Percentiles rank a stretch among this genome's conserved stretches.
Evolutionary conservation across 164 flowering plant genomes (phyloP).

Genomic region (Magnolia changhungtana): DNA sequence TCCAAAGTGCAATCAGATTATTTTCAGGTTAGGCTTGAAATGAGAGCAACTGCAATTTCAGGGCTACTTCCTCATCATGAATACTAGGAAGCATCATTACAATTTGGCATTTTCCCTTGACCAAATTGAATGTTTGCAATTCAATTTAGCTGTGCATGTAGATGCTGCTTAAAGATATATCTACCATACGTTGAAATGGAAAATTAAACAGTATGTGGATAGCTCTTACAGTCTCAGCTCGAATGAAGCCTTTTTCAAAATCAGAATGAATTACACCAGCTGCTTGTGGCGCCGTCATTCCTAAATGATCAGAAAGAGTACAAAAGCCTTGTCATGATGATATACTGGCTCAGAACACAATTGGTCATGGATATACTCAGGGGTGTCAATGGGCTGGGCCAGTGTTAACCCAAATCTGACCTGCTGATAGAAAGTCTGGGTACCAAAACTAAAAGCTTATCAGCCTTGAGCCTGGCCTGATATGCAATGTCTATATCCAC

Average conservation of each 20-base stretch:
- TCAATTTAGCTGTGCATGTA: background rate
- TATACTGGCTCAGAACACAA: no score
- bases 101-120: background rate
- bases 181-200: background rate
- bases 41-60: background rate
- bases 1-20: background rate
- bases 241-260: conserved; percentile 96
- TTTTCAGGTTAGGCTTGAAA: background rate
- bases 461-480: background rate
- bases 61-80: background rate
- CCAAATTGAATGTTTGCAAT: background rate
- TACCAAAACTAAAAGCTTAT: background rate
- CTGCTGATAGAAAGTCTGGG: background rate
- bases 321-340: background rate
- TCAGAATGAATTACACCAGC: conserved; percentile 99
- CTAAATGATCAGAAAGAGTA: conserved; percentile 28
- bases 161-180: no score
- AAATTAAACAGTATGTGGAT: background rate
- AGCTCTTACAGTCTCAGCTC: conserved; percentile 89
- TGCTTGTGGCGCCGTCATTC: conserved; percentile 99
- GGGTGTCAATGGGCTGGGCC: background rate
- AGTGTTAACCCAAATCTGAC: background rate
- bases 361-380: no score
- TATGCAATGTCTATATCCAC: background rate
- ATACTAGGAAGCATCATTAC: background rate